Conservation (phyloP, 192 early-diverging fungal species). For the Haplosporangium gracile region DNA sequence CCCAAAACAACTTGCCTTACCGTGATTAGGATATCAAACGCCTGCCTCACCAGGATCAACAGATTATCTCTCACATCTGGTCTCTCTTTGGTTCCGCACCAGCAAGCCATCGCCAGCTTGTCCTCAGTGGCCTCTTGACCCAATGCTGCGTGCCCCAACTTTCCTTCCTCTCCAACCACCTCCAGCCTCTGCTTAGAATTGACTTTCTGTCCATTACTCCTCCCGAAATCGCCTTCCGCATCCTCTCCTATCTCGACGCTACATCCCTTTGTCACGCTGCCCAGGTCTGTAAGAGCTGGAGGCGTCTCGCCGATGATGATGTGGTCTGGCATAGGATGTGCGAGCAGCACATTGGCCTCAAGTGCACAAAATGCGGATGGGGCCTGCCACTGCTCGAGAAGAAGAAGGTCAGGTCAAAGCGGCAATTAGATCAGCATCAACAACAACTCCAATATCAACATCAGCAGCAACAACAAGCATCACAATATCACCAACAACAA, state of each 20-base stretch:
- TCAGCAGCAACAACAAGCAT: constrained; percentile 28
- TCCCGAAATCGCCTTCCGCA: constrained; percentile 83
- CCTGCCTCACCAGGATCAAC: constrained; percentile 68
- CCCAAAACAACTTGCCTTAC: neutral
- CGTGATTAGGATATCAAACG: constrained; percentile 66
- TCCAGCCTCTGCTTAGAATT: constrained; percentile 81
- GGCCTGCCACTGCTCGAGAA: constrained; percentile 89
- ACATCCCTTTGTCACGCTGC: constrained; percentile 91
- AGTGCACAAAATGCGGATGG: constrained; percentile 97
- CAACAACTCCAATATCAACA: constrained; percentile 21
- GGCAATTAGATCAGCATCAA: constrained; percentile 25
- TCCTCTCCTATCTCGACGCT: constrained; percentile 94
- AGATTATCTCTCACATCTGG: constrained; percentile 79
- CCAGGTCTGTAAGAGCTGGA: constrained; percentile 89
- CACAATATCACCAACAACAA: constrained; percentile 4
- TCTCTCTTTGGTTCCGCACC: constrained; percentile 76
- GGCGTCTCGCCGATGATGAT: constrained; percentile 89
- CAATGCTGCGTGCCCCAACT: constrained; percentile 91
- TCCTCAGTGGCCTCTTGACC: constrained; percentile 82
- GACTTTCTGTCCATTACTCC: constrained; percentile 87
- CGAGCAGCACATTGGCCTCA: constrained; percentile 96
- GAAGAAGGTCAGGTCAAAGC: constrained; percentile 63
- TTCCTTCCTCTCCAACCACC: constrained; percentile 79
- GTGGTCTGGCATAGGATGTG: constrained; percentile 98
- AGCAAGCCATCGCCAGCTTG: constrained; percentile 72